Evolutionary conservation across 805 yeast genomes (phyloP).

Genomic region (Kuraishia ogatae): DNA sequence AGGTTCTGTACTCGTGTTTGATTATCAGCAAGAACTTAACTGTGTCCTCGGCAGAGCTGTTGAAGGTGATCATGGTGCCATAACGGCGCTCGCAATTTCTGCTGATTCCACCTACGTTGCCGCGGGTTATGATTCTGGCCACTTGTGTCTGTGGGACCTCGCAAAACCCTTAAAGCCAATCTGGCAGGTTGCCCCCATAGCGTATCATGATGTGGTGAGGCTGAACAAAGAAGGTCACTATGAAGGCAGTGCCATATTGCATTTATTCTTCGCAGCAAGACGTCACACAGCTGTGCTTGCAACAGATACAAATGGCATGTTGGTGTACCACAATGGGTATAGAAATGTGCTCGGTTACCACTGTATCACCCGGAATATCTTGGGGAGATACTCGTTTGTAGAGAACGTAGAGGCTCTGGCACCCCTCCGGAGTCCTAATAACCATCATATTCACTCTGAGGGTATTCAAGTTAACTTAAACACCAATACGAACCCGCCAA

Average conservation of each 20-base stretch:
- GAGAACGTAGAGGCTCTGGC: neutral
- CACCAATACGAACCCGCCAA: conserved; percentile 1
- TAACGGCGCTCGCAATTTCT: conserved; percentile 51
- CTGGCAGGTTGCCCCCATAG: conserved; percentile 21
- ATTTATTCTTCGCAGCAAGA: conserved; percentile 37
- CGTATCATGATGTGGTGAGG: conserved; percentile 11
- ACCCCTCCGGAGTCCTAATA: neutral
- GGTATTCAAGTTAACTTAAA: neutral
- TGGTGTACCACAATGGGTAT: conserved; percentile 56
- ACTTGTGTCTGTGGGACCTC: conserved; percentile 62
- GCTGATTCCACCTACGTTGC: conserved; percentile 63
- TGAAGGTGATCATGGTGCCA: conserved; percentile 28
- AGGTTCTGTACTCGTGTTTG: conserved; percentile 61
- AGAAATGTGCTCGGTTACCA: conserved; percentile 46
- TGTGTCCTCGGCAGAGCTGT: conserved; percentile 27
- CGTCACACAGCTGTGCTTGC: conserved; percentile 49
- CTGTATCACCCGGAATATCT: conserved; percentile 36
- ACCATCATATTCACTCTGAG: neutral
- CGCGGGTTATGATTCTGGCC: conserved; percentile 62
- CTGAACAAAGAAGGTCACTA: conserved; percentile 26
- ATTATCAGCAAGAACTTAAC: conserved; percentile 53
- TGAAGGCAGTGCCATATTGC: conserved; percentile 27
- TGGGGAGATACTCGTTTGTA: conserved; percentile 35
- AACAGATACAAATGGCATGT: conserved; percentile 46
- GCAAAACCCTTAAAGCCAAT: conserved; percentile 19